Conservation (phyloP, 441 rosid genomes). For the Biscutella laevigata region DNA sequence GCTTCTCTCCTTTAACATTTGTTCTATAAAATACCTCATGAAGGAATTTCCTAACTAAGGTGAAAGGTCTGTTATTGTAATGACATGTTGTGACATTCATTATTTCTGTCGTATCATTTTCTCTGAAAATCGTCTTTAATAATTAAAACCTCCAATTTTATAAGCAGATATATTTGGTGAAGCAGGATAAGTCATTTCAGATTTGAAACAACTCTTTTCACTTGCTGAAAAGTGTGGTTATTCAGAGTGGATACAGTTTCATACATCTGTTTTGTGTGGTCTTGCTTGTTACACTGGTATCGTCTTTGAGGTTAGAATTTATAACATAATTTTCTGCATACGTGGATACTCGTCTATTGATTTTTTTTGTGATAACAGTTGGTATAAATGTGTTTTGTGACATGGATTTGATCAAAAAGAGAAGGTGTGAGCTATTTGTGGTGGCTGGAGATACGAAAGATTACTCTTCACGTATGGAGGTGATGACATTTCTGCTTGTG, state of each 20-base stretch:
- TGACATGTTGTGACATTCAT: too few species aligned
- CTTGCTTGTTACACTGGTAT: conserved; percentile 92
- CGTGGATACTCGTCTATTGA: background rate
- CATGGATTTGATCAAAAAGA: conserved; percentile 84
- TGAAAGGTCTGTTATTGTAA: too few species aligned
- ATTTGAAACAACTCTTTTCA: conserved; percentile 65
- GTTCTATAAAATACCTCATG: too few species aligned
- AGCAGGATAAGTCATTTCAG: conserved; percentile 70
- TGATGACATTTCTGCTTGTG: conserved; percentile 88
- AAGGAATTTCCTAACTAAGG: too few species aligned
- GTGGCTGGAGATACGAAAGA: conserved; percentile 81
- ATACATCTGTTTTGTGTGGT: conserved; percentile 92
- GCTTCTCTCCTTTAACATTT: too few species aligned
- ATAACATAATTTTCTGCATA: background rate
- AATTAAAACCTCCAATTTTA: conserved; percentile 1
- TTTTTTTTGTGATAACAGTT: background rate
- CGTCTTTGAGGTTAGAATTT: conserved; percentile 75
- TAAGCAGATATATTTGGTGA: conserved; percentile 59
- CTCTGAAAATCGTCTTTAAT: background rate
- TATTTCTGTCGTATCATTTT: background rate
- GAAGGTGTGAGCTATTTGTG: conserved; percentile 84
- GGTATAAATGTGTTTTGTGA: background rate
- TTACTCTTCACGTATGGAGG: conserved; percentile 87
- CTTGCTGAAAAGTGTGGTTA: conserved; percentile 85
- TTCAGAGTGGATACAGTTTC: conserved; percentile 90